Conservation (phyloP, 352 stramenopile species). For the Pythium aquatile region DNA sequence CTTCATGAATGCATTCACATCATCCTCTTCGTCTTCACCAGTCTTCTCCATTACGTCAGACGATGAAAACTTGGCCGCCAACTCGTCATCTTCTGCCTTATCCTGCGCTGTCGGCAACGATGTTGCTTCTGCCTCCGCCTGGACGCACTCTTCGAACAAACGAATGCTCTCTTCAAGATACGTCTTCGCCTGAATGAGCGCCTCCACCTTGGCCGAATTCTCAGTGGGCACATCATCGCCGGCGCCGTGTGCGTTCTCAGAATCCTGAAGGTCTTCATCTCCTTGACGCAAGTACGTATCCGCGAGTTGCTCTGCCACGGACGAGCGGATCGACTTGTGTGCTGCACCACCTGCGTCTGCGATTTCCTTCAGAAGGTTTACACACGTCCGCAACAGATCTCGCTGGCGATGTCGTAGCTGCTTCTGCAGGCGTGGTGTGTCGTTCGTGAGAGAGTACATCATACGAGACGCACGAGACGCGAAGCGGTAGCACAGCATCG, state of each 20-base stretch:
- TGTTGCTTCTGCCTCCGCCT: constrained; percentile 11
- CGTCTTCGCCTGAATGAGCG: constrained; percentile 48
- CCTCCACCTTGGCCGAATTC: constrained; percentile 5
- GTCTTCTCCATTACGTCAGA: constrained; percentile 17
- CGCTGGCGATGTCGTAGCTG: constrained; percentile 74
- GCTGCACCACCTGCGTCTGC: constrained; percentile 49
- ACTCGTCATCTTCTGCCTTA: constrained; percentile 17
- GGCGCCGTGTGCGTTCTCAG: constrained; percentile 18
- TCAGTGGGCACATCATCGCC: neutral
- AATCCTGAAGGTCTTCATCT: constrained; percentile 12
- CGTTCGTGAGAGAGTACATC: constrained; percentile 52
- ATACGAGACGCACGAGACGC: constrained; percentile 67
- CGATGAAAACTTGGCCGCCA: neutral
- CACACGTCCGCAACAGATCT: constrained; percentile 74
- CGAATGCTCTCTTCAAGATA: constrained; percentile 70
- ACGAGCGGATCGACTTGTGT: constrained; percentile 78
- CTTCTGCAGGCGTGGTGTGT: constrained; percentile 52
- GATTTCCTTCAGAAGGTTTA: constrained; percentile 73
- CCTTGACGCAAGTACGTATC: constrained; percentile 76
- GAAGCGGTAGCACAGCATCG: constrained; percentile 88
- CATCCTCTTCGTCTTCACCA: constrained; percentile 31
- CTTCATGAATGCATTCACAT: constrained; percentile 73
- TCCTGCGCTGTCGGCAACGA: constrained; percentile 19
- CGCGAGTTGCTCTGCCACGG: constrained; percentile 75
- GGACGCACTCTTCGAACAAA: constrained; percentile 69